These are phyloP conservation scores for Tephrocybe sp. DNA, from an alignment of 768 basidiomycete species.

Conservation along the genomic window DNA sequence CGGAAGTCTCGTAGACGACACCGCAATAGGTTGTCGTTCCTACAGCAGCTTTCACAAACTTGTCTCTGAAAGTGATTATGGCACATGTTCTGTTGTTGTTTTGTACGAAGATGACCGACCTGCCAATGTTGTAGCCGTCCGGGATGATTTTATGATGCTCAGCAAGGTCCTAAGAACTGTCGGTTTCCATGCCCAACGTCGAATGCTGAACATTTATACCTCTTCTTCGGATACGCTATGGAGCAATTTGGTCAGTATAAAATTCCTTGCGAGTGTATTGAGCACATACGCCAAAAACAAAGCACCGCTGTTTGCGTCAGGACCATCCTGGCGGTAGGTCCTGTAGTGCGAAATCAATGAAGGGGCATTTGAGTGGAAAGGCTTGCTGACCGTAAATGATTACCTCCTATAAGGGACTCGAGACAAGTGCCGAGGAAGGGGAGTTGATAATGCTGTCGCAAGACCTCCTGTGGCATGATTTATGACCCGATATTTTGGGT, in stretches of 20 bases:
- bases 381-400: constrained; percentile 54
- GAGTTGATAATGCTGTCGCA: constrained; percentile 67
- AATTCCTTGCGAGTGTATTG: not conserved
- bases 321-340: constrained; percentile 20
- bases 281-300: constrained; percentile 20
- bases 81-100: not conserved
- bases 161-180: constrained; percentile 7
- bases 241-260: not conserved
- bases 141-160: constrained; percentile 20
- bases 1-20: constrained; percentile 36
- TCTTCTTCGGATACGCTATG: constrained; percentile 11
- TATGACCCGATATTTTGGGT: no score
- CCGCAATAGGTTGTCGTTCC: constrained; percentile 31
- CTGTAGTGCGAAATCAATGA: constrained; percentile 5
- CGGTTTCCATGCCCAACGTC: not conserved
- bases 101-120: constrained; percentile 6
- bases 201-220: not conserved
- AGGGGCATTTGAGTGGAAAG: not conserved
- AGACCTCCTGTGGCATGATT: constrained; percentile 63
- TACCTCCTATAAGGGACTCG: constrained; percentile 67
- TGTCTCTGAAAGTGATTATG: constrained; percentile 19
- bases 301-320: constrained; percentile 21
- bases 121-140: constrained; percentile 23
- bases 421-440: constrained; percentile 66
- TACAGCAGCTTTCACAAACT: constrained; percentile 34